Percentiles rank a stretch among this genome's conserved stretches.
Evolutionary conservation across 805 yeast genomes (phyloP).

Genomic region (Alloascoidea africana): DNA sequence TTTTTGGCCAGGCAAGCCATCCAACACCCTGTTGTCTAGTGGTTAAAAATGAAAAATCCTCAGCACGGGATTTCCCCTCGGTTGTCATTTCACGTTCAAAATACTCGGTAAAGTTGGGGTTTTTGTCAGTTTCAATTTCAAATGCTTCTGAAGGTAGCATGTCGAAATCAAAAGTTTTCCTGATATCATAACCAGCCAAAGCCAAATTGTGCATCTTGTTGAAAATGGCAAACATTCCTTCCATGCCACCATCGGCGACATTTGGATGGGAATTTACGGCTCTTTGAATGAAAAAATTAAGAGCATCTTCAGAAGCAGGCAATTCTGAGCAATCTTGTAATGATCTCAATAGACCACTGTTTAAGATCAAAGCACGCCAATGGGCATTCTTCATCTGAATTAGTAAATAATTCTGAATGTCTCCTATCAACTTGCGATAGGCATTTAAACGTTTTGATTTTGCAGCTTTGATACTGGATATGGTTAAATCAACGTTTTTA

Average conservation of each 20-base stretch:
- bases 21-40: constrained; percentile 46
- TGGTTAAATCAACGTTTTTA: background rate
- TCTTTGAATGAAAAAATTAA: constrained; percentile 8
- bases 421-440: background rate
- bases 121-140: background rate
- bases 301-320: constrained; percentile 20
- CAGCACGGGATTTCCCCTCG: too few relatives aligned
- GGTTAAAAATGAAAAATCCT: constrained; percentile 27
- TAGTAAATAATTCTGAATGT: background rate
- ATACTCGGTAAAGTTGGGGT: background rate
- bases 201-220: constrained; percentile 30
- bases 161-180: constrained; percentile 9
- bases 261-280: constrained; percentile 40
- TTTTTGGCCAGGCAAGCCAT: constrained; percentile 63
- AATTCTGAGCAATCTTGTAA: constrained; percentile 12
- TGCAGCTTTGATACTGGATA: background rate
- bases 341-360: constrained; percentile 12
- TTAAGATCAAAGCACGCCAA: background rate
- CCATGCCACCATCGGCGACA: constrained; percentile 41
- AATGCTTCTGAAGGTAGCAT: too few relatives aligned
- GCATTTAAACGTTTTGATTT: background rate
- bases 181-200: constrained; percentile 29
- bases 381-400: background rate
- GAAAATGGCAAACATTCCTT: constrained; percentile 40
- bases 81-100: too few relatives aligned